Base-by-base conservation (phyloP, 192 early-diverging fungal genomes). In the Chytriomyces sp. region DNA sequence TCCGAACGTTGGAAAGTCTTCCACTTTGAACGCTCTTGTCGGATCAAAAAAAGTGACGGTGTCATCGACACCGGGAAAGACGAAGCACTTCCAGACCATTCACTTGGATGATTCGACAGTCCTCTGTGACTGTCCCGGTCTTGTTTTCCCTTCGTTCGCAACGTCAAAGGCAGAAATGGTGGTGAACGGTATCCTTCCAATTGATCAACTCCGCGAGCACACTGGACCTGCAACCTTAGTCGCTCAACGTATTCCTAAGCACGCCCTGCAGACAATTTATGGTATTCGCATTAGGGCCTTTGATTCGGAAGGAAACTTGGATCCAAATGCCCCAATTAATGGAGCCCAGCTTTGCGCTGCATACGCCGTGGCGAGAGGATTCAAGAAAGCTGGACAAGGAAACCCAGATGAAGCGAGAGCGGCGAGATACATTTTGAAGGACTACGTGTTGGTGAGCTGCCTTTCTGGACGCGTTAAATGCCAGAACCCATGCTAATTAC, bases 71-170 rank as follows among this genome's bases (percentile, higher is more conserved):
- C 98, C 98, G 25, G 98, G 98, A 71, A 99, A 98, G 74, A 99
- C 98, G 64, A 98, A 98, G 85, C 98, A 99, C 78, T 99, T 99
- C 84, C 98, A 99, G 84, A 98, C 98, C 36, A 93, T 99, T 69
- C 92, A 95, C 55, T 84, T 99, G 73, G 92, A 93, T 2, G 85
- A 89, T 59, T 76, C 81, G 33, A 78, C 96, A 39, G 81, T 98
- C 22, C 91, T 99, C 41, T 99, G 98, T 78, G 98, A 99, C 82
- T 99, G 98, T 83, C 98, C 98, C 53, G 98, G 98, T 75, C 85
- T 99, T 26, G 98, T 99, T 17, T 98, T 99, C 86, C 98, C 98
- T 17, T 92, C 94, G 5, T 99, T 99, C 80, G 95, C 96, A 10
- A 98, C 96, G 2, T 98, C 96, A 14, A 91, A 95, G 78, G 98